phyloP scores from a whole-genome alignment of 257 asterid genomes.

The Jacaranda mimosifolia region DNA sequence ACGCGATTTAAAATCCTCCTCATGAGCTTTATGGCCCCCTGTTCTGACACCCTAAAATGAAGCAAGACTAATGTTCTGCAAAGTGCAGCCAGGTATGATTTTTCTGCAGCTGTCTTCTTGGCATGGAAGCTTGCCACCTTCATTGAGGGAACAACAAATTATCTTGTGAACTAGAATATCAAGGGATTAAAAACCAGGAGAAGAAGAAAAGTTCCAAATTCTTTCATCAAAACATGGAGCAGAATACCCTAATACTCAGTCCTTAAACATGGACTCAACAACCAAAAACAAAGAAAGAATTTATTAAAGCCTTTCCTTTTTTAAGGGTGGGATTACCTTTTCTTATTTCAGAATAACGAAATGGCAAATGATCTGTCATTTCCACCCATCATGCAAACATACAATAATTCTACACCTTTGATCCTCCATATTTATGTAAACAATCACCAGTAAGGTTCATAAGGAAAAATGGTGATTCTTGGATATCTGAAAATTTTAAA shows the following conservation, averaged over 20 bases:
- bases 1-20: slow-evolving; percentile 62
- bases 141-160: slow-evolving; percentile 31
- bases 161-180: slow-evolving; percentile 33
- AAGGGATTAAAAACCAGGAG: neutral
- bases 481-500: neutral
- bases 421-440: neutral
- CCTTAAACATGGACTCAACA: slow-evolving; percentile 6
- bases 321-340: slow-evolving; percentile 1
- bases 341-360: slow-evolving; percentile 7
- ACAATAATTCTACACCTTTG: neutral
- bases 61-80: slow-evolving; percentile 74
- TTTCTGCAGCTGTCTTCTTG: slow-evolving; percentile 88
- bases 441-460: neutral
- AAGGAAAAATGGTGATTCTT: slow-evolving; percentile 6
- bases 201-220: neutral
- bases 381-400: slow-evolving; percentile 6
- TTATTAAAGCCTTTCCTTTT: neutral
- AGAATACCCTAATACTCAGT: slow-evolving; percentile 17
- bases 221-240: too few species aligned
- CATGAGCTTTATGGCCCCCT: slow-evolving; percentile 73
- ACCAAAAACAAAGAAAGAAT: neutral
- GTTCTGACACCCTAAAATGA: slow-evolving; percentile 74
- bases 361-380: neutral
- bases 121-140: slow-evolving; percentile 71
- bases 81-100: slow-evolving; percentile 75